Conservation (phyloP, 768 basidiomycete species). For the Macrolepiota fuliginosa region DNA sequence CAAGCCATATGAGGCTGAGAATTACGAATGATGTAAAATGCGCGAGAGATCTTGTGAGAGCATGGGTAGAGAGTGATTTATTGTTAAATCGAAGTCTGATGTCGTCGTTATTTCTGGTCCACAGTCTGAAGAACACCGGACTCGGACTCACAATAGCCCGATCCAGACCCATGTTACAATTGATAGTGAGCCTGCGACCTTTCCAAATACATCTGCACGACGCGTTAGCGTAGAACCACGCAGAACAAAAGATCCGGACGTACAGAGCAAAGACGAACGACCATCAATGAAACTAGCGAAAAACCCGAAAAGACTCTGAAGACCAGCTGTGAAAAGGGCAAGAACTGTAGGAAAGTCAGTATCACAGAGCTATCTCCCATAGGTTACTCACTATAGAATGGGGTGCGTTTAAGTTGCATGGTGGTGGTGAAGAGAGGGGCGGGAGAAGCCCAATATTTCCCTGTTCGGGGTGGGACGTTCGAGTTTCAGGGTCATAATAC, state of each 20-base stretch:
- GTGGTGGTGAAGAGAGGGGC: constrained; percentile 7
- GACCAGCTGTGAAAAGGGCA: constrained; percentile 30
- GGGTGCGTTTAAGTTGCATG: constrained; percentile 25
- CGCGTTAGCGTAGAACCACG: background rate
- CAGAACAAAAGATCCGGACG: constrained; percentile 6
- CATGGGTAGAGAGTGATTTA: constrained; percentile 25
- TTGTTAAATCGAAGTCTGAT: constrained; percentile 29
- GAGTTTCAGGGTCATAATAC: constrained; percentile 1
- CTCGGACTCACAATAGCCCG: constrained; percentile 28
- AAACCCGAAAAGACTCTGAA: constrained; percentile 31
- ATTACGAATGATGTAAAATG: constrained; percentile 31
- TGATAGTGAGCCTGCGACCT: constrained; percentile 27
- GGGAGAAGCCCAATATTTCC: background rate
- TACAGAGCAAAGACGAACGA: constrained; percentile 28
- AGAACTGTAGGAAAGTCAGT: constrained; percentile 20
- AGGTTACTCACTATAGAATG: constrained; percentile 28
- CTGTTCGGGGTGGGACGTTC: background rate
- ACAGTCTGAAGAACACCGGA: background rate
- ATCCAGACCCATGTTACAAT: constrained; percentile 33
- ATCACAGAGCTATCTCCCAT: background rate
- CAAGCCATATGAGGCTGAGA: constrained; percentile 29
- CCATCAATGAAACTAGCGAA: constrained; percentile 32
- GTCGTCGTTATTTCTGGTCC: background rate
- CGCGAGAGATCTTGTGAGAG: constrained; percentile 28
- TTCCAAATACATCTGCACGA: constrained; percentile 29